These are phyloP conservation scores for Lasiodiplodia theobromae DNA, from an alignment of 2,329 filamentous ascomycete species.

Conservation along the genomic window DNA sequence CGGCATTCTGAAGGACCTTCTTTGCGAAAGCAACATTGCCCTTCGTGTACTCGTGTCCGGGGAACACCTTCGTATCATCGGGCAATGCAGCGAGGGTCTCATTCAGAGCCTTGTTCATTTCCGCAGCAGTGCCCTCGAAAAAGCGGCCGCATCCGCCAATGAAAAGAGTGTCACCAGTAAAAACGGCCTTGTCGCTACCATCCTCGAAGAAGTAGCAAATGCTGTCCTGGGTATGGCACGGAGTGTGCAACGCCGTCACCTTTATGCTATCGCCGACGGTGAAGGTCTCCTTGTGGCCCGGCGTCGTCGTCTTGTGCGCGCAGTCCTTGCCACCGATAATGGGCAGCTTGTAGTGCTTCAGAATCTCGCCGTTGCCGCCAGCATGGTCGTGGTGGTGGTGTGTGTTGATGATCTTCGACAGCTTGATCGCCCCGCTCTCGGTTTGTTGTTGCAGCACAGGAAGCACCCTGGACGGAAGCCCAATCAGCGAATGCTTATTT, in stretches of 20 bases:
- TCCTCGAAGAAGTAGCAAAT: slow-evolving; percentile 96
- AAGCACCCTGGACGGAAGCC: slow-evolving; percentile 57
- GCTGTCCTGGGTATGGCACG: slow-evolving; percentile 97
- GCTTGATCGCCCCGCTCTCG: slow-evolving; percentile 74
- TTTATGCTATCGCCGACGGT: slow-evolving; percentile 80
- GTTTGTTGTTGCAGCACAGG: slow-evolving; percentile 77
- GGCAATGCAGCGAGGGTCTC: slow-evolving; percentile 80
- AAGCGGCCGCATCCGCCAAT: slow-evolving; percentile 94
- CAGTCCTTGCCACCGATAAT: slow-evolving; percentile 92
- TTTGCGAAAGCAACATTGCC: slow-evolving; percentile 88
- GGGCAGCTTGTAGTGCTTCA: slow-evolving; percentile 70
- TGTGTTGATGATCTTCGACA: slow-evolving; percentile 92
- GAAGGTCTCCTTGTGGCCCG: slow-evolving; percentile 77
- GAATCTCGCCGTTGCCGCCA: slow-evolving; percentile 85
- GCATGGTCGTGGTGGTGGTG: slow-evolving; percentile 97
- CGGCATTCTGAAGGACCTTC: slow-evolving; percentile 75
- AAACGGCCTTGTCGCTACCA: slow-evolving; percentile 75
- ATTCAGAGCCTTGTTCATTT: slow-evolving; percentile 92
- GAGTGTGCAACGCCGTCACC: slow-evolving; percentile 89
- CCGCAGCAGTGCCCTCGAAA: slow-evolving; percentile 86
- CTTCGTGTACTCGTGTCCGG: slow-evolving; percentile 98
- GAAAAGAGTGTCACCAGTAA: slow-evolving; percentile 96
- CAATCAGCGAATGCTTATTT: slow-evolving; percentile 4
- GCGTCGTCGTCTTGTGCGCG: slow-evolving; percentile 78
- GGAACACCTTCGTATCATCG: slow-evolving; percentile 90